phyloP scores from a whole-genome alignment of 2,329 filamentous ascomycete genomes.

The Samsoniella hepiali region DNA sequence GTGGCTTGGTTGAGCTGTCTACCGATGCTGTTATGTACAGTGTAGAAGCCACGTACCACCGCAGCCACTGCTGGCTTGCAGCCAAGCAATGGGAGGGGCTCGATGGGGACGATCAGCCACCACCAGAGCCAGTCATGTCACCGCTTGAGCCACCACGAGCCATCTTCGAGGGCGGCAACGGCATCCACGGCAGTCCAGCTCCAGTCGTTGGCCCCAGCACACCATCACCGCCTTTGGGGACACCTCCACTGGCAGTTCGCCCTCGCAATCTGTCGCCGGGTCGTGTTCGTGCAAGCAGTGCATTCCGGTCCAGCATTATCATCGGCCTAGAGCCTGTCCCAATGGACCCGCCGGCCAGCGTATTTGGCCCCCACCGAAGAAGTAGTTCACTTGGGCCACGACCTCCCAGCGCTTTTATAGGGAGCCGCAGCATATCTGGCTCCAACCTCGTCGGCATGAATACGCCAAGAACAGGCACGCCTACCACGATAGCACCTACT shows the following conservation, averaged over 20 bases:
- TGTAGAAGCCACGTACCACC: slow-evolving; percentile 58
- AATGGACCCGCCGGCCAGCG: slow-evolving; percentile 31
- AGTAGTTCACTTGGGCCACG: slow-evolving; percentile 36
- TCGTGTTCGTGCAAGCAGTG: slow-evolving; percentile 30
- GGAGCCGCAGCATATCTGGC: slow-evolving; percentile 33
- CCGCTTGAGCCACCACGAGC: slow-evolving; percentile 37
- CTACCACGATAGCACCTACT: slow-evolving; percentile 24
- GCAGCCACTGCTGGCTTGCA: slow-evolving; percentile 55
- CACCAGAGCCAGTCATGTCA: slow-evolving; percentile 35
- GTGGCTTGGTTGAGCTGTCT: slow-evolving; percentile 55
- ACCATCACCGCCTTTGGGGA: slow-evolving; percentile 29
- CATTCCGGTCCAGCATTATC: slow-evolving; percentile 42
- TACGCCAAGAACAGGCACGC: slow-evolving; percentile 22
- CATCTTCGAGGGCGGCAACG: slow-evolving; percentile 33
- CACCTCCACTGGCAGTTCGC: slow-evolving; percentile 34
- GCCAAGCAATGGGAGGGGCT: slow-evolving; percentile 48
- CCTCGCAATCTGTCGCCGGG: slow-evolving; percentile 40
- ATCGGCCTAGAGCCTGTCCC: slow-evolving; percentile 43
- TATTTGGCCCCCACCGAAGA: slow-evolving; percentile 31
- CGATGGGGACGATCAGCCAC: slow-evolving; percentile 28
- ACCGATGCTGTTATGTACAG: slow-evolving; percentile 59
- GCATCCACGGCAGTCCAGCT: slow-evolving; percentile 25
- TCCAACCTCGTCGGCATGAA: slow-evolving; percentile 34
- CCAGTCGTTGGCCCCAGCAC: slow-evolving; percentile 24
- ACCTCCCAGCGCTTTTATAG: slow-evolving; percentile 32